phyloP scores from a whole-genome alignment of 495 filamentous ascomycete species.

The Neurospora sublineolata region DNA sequence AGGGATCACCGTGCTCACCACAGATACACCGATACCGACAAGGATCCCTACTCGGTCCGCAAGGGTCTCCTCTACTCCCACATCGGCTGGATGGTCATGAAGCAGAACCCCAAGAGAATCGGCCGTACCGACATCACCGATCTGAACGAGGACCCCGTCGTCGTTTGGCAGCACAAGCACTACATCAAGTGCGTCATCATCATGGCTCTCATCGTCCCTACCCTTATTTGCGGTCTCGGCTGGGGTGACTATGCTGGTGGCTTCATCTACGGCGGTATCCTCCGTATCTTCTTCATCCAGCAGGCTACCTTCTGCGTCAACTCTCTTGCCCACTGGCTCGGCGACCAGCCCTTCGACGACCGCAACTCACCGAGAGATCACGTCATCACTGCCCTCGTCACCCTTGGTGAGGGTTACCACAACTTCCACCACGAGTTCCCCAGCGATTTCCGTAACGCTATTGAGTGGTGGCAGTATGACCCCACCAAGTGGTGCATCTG shows the following conservation, averaged over 20 bases:
- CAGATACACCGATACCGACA: constrained; percentile 97
- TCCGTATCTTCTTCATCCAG: constrained; percentile 88
- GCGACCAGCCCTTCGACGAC: constrained; percentile 98
- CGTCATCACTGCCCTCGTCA: constrained; percentile 87
- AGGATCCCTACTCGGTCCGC: constrained; percentile 97
- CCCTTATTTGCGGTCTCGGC: constrained; percentile 68
- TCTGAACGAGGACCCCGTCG: constrained; percentile 87
- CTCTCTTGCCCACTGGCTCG: constrained; percentile 96
- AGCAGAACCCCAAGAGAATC: constrained; percentile 86
- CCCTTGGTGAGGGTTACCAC: constrained; percentile 96
- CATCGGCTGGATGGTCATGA: constrained; percentile 86
- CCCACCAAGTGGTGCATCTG: constrained; percentile 98
- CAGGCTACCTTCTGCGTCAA: constrained; percentile 99
- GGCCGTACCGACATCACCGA: constrained; percentile 96
- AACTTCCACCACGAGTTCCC: constrained; percentile 99
- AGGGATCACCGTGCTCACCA: constrained; percentile 95
- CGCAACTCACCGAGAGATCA: constrained; percentile 97
- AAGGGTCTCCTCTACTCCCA: constrained; percentile 97
- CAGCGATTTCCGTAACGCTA: constrained; percentile 96
- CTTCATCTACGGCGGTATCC: constrained; percentile 89
- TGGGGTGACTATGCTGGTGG: constrained; percentile 90
- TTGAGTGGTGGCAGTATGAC: constrained; percentile 97
- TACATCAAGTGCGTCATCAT: constrained; percentile 79
- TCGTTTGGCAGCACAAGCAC: constrained; percentile 89
- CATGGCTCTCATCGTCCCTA: constrained; percentile 83